phyloP scores from a whole-genome alignment of 176 grass and related monocot species.

The Guadua angustifolia region DNA sequence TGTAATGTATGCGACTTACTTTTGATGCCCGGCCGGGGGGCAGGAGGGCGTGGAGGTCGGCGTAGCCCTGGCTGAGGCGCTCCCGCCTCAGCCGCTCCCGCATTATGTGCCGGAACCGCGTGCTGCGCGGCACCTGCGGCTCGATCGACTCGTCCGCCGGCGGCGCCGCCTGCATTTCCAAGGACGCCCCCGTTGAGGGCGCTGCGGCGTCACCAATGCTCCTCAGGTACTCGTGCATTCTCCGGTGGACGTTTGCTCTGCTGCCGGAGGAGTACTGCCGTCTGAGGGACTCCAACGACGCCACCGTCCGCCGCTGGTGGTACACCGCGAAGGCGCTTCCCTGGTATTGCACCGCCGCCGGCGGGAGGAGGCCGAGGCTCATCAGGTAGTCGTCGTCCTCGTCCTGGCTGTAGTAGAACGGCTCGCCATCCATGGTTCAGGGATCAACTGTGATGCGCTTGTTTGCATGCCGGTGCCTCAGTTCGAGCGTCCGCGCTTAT shows the following conservation, averaged over 20 bases:
- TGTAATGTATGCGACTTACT: neutral
- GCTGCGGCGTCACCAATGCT: neutral
- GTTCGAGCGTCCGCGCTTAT: conserved; percentile 10
- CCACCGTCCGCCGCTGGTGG: neutral
- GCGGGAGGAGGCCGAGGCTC: conserved; percentile 17
- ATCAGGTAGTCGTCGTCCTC: neutral
- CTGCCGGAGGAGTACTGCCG: neutral
- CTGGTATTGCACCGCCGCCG: neutral
- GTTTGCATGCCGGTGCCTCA: neutral
- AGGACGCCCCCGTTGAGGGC: neutral
- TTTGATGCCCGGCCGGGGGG: conserved; percentile 34
- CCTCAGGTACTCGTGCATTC: conserved; percentile 38
- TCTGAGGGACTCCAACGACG: neutral
- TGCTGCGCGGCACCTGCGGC: conserved; percentile 11
- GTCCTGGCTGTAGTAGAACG: conserved; percentile 23
- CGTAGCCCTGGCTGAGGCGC: conserved; percentile 59
- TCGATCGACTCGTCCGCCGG: too few relatives aligned
- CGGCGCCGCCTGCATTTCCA: neutral
- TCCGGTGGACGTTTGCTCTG: conserved; percentile 24
- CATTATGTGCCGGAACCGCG: conserved; percentile 54
- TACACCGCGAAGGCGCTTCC: conserved; percentile 43
- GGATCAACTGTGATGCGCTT: neutral
- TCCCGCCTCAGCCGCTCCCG: conserved; percentile 60
- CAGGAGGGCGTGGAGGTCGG: conserved; percentile 42
- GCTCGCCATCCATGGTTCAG: conserved; percentile 29